Conservation (phyloP, 2,329 filamentous ascomycete genomes). For the Verticillium tricorpus region DNA sequence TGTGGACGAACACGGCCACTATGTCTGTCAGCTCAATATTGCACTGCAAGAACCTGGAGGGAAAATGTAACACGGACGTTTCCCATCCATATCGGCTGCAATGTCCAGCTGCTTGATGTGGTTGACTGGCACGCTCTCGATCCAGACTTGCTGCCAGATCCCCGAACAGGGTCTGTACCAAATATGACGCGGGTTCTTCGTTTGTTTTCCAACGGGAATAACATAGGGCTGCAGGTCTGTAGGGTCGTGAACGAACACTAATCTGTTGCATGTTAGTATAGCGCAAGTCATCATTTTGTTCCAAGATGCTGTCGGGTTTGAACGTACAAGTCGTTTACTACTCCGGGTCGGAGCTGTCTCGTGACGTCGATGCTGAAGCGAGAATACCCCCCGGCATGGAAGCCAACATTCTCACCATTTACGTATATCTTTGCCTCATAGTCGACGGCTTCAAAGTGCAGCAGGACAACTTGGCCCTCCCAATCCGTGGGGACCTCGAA, state of each 20-base stretch:
- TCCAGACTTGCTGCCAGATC: slow-evolving; percentile 72
- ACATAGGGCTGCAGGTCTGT: slow-evolving; percentile 52
- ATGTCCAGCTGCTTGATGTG: slow-evolving; percentile 57
- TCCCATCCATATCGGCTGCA: slow-evolving; percentile 50
- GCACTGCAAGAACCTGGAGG: background rate
- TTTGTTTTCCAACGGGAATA: slow-evolving; percentile 65
- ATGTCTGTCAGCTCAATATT: slow-evolving; percentile 1
- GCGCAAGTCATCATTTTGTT: background rate
- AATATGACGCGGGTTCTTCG: slow-evolving; percentile 52
- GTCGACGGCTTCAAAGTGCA: slow-evolving; percentile 57
- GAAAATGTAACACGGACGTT: slow-evolving; percentile 28
- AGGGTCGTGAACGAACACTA: slow-evolving; percentile 64
- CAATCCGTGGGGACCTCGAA: slow-evolving; percentile 46
- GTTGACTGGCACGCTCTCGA: slow-evolving; percentile 55
- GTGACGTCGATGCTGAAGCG: slow-evolving; percentile 58
- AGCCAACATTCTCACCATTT: slow-evolving; percentile 47
- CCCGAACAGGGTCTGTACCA: slow-evolving; percentile 70
- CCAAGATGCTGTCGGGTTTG: background rate
- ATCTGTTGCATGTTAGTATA: slow-evolving; percentile 28
- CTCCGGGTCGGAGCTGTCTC: slow-evolving; percentile 29
- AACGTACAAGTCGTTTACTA: slow-evolving; percentile 50
- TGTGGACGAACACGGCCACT: slow-evolving; percentile 55
- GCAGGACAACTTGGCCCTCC: slow-evolving; percentile 36
- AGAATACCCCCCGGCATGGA: slow-evolving; percentile 58
- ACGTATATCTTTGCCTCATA: slow-evolving; percentile 55